Conservation (phyloP, 2,329 filamentous ascomycete genomes). For the Mollisia scopiformis region DNA sequence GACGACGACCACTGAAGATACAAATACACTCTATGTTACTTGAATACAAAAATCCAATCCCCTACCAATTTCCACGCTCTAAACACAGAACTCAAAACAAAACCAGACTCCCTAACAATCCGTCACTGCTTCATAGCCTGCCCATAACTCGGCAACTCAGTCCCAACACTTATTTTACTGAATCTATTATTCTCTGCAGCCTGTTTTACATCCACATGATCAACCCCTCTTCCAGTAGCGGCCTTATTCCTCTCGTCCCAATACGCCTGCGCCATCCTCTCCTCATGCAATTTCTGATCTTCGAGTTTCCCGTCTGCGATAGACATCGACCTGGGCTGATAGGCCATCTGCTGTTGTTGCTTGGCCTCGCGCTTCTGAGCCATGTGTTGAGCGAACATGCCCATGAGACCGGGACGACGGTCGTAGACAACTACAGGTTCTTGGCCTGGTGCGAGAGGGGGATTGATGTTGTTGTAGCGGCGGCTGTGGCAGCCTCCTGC, state of each 20-base stretch:
- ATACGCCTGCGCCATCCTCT: neutral
- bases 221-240: neutral
- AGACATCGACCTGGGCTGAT: neutral
- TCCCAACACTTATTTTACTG: neutral
- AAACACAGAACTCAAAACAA: no score
- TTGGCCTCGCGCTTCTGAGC: conserved; percentile 1
- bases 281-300: neutral
- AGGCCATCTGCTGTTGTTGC: neutral
- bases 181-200: neutral
- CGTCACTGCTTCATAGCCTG: conserved; percentile 7
- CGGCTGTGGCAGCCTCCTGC: neutral
- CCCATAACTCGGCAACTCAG: conserved; percentile 8
- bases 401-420: conserved; percentile 2
- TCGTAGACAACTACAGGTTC: neutral
- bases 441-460: neutral
- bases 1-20: no score
- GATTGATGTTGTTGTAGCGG: neutral
- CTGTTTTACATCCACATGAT: neutral
- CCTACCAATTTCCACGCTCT: no score
- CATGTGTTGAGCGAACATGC: conserved; percentile 3
- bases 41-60: no score
- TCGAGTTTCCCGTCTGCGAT: neutral
- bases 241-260: neutral
- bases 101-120: no score
- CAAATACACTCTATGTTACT: no score